Conservation (phyloP, 345 rosid species). For the Raphanus sativus region DNA sequence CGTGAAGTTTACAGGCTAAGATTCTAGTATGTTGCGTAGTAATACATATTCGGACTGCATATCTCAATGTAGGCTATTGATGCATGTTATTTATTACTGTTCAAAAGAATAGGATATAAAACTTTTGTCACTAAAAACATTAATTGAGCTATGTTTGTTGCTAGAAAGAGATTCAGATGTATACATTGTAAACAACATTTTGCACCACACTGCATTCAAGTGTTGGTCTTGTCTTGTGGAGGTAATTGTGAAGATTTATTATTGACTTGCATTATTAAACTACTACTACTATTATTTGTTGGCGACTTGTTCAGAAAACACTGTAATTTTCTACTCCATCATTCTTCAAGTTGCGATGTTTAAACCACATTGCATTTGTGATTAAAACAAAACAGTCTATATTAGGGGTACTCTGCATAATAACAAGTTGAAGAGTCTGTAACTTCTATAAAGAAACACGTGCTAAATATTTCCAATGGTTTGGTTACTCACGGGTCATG, state of each 20-base stretch:
- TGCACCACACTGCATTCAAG: neutral
- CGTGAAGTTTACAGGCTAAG: neutral
- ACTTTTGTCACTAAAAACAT: neutral
- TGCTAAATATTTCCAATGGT: neutral
- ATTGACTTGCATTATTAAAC: neutral
- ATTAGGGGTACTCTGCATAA: too few relatives aligned
- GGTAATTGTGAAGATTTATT: neutral
- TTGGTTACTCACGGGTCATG: neutral
- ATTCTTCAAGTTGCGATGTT: neutral
- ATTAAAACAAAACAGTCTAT: neutral
- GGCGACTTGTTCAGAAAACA: neutral
- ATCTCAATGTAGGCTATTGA: neutral
- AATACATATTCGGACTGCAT: neutral
- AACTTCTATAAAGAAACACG: neutral
- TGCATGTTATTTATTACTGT: neutral
- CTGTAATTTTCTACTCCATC: neutral
- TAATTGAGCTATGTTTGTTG: neutral
- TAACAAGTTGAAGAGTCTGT: neutral
- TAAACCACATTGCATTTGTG: neutral
- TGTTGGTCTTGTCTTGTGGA: neutral
- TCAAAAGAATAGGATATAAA: too few relatives aligned
- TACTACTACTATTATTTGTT: neutral
- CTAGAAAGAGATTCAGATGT: neutral
- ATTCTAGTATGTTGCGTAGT: neutral
- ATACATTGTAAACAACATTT: neutral